These are phyloP conservation scores for Hirschioporus abietinus DNA, from an alignment of 768 basidiomycete genomes.

Conservation along the genomic window DNA sequence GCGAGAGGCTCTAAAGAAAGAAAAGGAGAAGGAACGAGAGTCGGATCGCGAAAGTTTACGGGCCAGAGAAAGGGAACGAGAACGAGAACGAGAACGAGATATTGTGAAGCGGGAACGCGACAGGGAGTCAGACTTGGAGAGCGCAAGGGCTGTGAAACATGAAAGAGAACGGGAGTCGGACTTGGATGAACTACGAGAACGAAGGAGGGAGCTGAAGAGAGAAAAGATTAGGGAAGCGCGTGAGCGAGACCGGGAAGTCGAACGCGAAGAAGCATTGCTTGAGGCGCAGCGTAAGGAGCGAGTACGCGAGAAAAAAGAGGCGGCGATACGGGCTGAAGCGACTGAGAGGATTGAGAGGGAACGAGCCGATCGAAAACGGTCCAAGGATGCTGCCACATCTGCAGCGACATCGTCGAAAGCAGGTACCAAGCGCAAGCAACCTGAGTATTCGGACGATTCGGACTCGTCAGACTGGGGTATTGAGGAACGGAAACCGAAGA, in stretches of 20 bases:
- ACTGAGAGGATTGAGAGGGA: constrained; percentile 14
- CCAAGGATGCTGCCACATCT: constrained; percentile 14
- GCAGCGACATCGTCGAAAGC: constrained; percentile 11
- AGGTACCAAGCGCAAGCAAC: constrained; percentile 37
- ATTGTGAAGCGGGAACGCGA: neutral
- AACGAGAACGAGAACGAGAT: constrained; percentile 1
- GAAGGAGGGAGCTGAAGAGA: constrained; percentile 10
- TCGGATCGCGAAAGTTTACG: constrained; percentile 4
- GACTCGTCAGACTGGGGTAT: constrained; percentile 6
- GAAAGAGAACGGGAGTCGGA: neutral
- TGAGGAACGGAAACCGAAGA: constrained; percentile 20
- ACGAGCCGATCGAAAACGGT: constrained; percentile 22
- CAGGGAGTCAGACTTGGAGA: neutral
- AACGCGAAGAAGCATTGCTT: neutral
- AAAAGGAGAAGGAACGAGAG: constrained; percentile 15
- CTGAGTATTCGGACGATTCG: constrained; percentile 26
- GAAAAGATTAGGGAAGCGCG: constrained; percentile 11
- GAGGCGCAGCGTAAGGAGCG: neutral
- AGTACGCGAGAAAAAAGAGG: neutral
- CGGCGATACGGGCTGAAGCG: constrained; percentile 19
- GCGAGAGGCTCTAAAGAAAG: constrained; percentile 21
- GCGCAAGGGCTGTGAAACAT: neutral
- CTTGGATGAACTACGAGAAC: neutral
- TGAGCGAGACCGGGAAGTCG: constrained; percentile 15
- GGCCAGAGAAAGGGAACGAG: constrained; percentile 16